Evolutionary conservation across 768 basidiomycete genomes (phyloP).

Genomic region (Leccinum broughii): DNA sequence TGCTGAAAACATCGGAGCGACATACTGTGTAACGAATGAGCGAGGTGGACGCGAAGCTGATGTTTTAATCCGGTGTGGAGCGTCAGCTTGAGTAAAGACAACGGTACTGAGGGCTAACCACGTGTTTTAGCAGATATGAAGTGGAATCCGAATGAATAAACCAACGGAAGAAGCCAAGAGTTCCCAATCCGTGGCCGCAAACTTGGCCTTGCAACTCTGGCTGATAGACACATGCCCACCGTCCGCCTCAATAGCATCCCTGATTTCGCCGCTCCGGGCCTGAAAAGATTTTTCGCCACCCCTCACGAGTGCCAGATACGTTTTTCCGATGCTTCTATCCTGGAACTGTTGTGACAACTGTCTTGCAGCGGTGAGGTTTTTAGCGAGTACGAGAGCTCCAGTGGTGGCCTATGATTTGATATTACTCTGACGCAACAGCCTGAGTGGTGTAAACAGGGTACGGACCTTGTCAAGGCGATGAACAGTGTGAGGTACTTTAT

Average conservation of each 20-base stretch:
- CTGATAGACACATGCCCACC: constrained; percentile 44
- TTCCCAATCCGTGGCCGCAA: constrained; percentile 53
- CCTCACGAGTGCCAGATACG: constrained; percentile 64
- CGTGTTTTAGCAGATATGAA: constrained; percentile 29
- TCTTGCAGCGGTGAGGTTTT: constrained; percentile 42
- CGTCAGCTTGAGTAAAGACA: constrained; percentile 57
- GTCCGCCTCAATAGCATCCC: constrained; percentile 40
- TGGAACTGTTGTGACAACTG: constrained; percentile 59
- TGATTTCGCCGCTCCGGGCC: constrained; percentile 42
- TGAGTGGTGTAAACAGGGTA: neutral
- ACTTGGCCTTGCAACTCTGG: constrained; percentile 31
- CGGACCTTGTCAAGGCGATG: constrained; percentile 69
- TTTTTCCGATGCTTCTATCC: constrained; percentile 48
- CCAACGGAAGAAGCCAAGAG: constrained; percentile 58
- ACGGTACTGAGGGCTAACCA: constrained; percentile 40
- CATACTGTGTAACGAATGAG: constrained; percentile 50
- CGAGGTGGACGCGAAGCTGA: constrained; percentile 67
- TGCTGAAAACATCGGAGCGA: constrained; percentile 2
- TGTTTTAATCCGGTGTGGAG: constrained; percentile 68
- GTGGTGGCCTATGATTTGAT: constrained; percentile 51
- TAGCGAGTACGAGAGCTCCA: constrained; percentile 59
- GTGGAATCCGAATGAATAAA: constrained; percentile 15
- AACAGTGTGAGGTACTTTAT: constrained; percentile 46
- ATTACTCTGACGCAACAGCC: neutral
- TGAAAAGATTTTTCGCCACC: constrained; percentile 50